These are phyloP conservation scores for Cynara cardunculus DNA, from an alignment of 129 eudicot genomes.

Conservation along the genomic window DNA sequence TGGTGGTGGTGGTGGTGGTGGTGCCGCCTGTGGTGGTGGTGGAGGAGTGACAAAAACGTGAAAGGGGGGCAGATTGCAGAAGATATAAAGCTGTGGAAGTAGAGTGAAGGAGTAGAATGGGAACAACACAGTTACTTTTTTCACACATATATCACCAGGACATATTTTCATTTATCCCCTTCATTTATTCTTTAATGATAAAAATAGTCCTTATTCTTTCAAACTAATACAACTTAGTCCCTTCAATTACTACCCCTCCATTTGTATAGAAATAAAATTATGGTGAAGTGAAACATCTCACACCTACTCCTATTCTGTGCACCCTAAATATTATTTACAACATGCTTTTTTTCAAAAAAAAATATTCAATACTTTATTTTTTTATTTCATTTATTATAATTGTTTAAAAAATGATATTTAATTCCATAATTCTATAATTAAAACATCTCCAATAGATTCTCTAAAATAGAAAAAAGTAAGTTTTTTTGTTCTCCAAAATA, in stretches of 20 bases:
- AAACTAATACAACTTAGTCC: not conserved
- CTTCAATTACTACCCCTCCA: not conserved
- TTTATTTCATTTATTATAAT: too few species aligned
- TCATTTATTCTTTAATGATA: not conserved
- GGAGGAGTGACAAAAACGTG: slow-evolving; percentile 1
- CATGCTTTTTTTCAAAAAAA: too few species aligned
- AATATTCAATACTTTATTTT: too few species aligned
- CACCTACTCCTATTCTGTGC: slow-evolving; percentile 5
- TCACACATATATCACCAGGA: slow-evolving; percentile 5
- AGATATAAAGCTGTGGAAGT: slow-evolving; percentile 25
- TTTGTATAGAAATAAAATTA: not conserved
- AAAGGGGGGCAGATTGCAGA: slow-evolving; percentile 21
- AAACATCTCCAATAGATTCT: too few species aligned
- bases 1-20: not conserved
- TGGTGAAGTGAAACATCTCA: not conserved
- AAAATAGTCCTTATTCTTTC: not conserved
- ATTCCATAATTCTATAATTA: too few species aligned
- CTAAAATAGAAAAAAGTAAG: too few species aligned
- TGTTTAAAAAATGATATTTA: too few species aligned
- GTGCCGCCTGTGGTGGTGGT: not conserved
- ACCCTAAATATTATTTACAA: too few species aligned
- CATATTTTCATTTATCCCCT: not conserved
- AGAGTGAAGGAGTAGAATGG: slow-evolving; percentile 26
- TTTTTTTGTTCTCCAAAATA: too few species aligned
- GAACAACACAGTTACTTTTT: slow-evolving; percentile 2